Conservation (phyloP, 1,139 yeast genomes). For the Starmera stellimalicola region DNA sequence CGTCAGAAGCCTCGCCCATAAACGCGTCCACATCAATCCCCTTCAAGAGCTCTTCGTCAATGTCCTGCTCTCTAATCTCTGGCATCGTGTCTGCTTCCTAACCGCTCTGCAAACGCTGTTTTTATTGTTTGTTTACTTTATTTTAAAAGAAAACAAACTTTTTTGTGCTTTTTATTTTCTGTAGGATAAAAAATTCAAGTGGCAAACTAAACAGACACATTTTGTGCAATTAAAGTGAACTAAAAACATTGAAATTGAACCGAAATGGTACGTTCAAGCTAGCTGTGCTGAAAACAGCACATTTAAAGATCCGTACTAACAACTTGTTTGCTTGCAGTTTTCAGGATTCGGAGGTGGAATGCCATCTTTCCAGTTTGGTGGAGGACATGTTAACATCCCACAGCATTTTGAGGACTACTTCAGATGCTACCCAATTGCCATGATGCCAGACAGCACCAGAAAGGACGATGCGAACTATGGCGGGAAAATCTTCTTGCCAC, state of each 20-base stretch:
- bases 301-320: too few species aligned
- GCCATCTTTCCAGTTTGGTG: slow-evolving; percentile 10
- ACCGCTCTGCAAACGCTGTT: too few species aligned
- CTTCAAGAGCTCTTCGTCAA: neutral
- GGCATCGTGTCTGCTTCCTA: neutral
- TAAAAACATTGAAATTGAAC: neutral
- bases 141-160: neutral
- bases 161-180: neutral
- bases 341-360: slow-evolving; percentile 24
- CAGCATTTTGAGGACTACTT: slow-evolving; percentile 67
- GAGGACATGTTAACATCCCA: slow-evolving; percentile 22
- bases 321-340: slow-evolving; percentile 16
- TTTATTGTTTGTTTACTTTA: neutral
- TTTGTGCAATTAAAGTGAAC: too few species aligned
- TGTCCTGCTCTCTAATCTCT: neutral
- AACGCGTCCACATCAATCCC: slow-evolving; percentile 1
- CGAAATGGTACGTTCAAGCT: neutral
- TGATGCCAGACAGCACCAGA: slow-evolving; percentile 79
- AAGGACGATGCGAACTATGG: slow-evolving; percentile 85
- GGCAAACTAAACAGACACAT: too few species aligned
- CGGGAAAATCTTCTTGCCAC: slow-evolving; percentile 94
- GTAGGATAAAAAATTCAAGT: neutral
- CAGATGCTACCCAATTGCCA: slow-evolving; percentile 83
- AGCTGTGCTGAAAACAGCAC: too few species aligned
- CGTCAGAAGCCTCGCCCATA: slow-evolving; percentile 1